These are phyloP conservation scores for Colletotrichum truncatum DNA, from an alignment of 2,329 filamentous ascomycete species.

Conservation along the genomic window DNA sequence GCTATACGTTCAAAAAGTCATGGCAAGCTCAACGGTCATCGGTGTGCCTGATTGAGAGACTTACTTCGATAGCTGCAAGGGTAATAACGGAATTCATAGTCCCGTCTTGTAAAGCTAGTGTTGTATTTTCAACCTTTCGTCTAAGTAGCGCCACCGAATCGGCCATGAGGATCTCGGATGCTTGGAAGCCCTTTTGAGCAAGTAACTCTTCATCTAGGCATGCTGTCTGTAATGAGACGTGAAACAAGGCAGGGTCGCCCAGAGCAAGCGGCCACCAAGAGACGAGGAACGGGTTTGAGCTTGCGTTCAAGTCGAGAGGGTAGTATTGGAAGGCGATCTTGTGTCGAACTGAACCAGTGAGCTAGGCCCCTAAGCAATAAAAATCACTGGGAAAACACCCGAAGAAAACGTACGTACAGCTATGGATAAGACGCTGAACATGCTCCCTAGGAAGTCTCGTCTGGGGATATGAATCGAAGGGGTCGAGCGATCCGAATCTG, in stretches of 20 bases:
- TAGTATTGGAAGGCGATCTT: constrained; percentile 70
- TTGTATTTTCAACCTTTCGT: constrained; percentile 55
- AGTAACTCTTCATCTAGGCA: constrained; percentile 63
- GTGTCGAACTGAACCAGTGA: constrained; percentile 53
- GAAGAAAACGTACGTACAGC: constrained; percentile 50
- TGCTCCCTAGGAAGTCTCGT: constrained; percentile 59
- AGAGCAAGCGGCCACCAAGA: constrained; percentile 69
- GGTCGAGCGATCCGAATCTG: constrained; percentile 54
- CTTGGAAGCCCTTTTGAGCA: constrained; percentile 60
- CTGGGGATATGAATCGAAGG: constrained; percentile 64
- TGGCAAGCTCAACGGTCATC: neutral
- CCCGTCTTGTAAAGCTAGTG: constrained; percentile 59
- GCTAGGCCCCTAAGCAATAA: too few species aligned
- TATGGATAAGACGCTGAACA: constrained; percentile 64
- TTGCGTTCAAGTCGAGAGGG: constrained; percentile 60
- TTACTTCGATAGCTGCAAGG: constrained; percentile 65
- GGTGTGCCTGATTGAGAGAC: constrained; percentile 11
- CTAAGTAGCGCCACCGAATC: constrained; percentile 64
- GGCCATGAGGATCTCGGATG: constrained; percentile 64
- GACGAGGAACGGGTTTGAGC: constrained; percentile 65
- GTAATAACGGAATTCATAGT: constrained; percentile 68
- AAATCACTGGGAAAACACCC: neutral
- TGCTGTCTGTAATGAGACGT: constrained; percentile 67
- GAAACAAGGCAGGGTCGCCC: constrained; percentile 64
- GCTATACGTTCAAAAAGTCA: neutral